A percentile compares a stretch with the other conserved stretches of the same genome.
Conservation (phyloP, 2,329 filamentous ascomycete species). For the Penicillium sp. region DNA sequence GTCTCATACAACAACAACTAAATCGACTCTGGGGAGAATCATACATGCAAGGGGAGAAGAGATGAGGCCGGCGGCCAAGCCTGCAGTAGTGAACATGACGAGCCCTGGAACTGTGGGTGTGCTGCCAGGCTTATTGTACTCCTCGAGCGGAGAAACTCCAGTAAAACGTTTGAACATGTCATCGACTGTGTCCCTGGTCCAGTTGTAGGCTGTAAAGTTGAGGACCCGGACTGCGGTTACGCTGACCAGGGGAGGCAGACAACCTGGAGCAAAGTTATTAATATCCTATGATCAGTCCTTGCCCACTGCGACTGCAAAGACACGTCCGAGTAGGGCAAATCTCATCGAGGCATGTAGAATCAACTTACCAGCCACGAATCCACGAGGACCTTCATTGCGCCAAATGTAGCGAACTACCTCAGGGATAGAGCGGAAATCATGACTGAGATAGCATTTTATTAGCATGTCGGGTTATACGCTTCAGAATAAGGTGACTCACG, state of each 20-base stretch:
- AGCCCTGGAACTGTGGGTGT: constrained; percentile 40
- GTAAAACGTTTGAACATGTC: constrained; percentile 38
- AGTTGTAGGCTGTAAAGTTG: constrained; percentile 45
- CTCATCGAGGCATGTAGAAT: neutral
- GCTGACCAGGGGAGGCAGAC: constrained; percentile 43
- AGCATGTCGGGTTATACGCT: neutral
- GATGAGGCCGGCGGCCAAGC: constrained; percentile 40
- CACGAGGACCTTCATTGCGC: constrained; percentile 44
- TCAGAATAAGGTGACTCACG: constrained; percentile 29
- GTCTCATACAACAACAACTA: neutral
- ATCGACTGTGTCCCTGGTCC: constrained; percentile 40
- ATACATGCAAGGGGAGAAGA: constrained; percentile 43
- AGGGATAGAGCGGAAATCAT: constrained; percentile 42
- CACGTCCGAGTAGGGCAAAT: neutral
- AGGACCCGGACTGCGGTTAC: constrained; percentile 44
- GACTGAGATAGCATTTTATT: constrained; percentile 25
- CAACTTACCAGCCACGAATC: constrained; percentile 44
- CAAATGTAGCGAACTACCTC: constrained; percentile 45
- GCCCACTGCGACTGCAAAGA: neutral
- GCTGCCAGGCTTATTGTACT: constrained; percentile 41
- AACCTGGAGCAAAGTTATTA: constrained; percentile 28
- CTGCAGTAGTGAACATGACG: constrained; percentile 41
- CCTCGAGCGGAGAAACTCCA: constrained; percentile 38
- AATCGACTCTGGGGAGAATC: constrained; percentile 7
- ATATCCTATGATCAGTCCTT: neutral